Percentiles rank a stretch among this genome's conserved stretches.
Evolutionary conservation across 257 asterid genomes (phyloP).

Genomic region (Cinchona pubescens): DNA sequence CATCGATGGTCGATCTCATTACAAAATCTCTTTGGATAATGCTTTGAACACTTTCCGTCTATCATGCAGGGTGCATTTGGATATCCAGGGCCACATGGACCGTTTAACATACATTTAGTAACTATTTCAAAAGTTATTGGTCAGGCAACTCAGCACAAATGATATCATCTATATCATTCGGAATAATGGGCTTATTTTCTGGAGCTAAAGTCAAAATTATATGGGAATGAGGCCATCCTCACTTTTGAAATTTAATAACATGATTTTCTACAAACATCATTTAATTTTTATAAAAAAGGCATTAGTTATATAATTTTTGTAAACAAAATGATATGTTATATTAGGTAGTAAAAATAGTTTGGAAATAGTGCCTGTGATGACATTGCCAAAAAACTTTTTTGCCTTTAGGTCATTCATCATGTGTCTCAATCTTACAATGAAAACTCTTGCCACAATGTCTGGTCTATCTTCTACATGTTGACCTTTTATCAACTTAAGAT

Average conservation of each 20-base stretch:
- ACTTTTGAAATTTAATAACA: slow-evolving; percentile 16
- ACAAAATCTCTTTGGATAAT: too few species aligned
- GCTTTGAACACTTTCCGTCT: background rate
- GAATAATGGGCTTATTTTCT: background rate
- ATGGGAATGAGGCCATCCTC: background rate
- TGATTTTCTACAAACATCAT: background rate
- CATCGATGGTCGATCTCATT: slow-evolving; percentile 5
- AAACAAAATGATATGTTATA: too few species aligned
- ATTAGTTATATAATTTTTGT: too few species aligned
- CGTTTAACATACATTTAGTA: background rate
- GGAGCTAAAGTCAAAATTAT: background rate
- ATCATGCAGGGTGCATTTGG: slow-evolving; percentile 12
- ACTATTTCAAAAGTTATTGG: slow-evolving; percentile 9
- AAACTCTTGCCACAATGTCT: too few species aligned
- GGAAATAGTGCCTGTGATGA: too few species aligned
- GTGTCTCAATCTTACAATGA: too few species aligned
- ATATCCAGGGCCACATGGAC: slow-evolving; percentile 12
- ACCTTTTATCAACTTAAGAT: too few species aligned
- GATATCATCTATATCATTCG: background rate
- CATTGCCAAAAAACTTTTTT: too few species aligned
- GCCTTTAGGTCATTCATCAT: too few species aligned
- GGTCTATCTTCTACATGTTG: too few species aligned
- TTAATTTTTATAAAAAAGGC: too few species aligned
- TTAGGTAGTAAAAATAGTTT: too few species aligned
- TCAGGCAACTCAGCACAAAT: slow-evolving; percentile 15